A percentile compares a stretch with the other conserved stretches of the same genome.
Conservation (phyloP, 169 alveolate species). For the Besnoitia besnoiti region DNA sequence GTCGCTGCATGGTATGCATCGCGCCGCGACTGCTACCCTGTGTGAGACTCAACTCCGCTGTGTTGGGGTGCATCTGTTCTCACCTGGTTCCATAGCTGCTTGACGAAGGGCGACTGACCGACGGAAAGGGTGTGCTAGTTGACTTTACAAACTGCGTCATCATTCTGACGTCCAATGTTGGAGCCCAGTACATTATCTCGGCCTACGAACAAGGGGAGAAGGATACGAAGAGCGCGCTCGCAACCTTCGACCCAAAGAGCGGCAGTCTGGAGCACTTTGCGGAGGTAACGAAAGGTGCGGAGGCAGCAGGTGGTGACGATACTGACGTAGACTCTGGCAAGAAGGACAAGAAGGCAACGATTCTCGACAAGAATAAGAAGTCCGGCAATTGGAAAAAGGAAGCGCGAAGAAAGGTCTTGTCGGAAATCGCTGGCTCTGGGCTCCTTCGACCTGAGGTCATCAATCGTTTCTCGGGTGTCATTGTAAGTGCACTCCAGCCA, state of each 20-base stretch:
- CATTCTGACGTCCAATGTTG: slow-evolving; percentile 50
- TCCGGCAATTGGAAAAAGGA: slow-evolving; percentile 5
- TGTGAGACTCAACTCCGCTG: not conserved
- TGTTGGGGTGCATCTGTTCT: not conserved
- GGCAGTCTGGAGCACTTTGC: slow-evolving; percentile 54
- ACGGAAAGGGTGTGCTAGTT: slow-evolving; percentile 82
- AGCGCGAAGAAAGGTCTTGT: slow-evolving; percentile 18
- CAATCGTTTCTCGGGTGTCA: slow-evolving; percentile 23
- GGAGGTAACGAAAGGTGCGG: slow-evolving; percentile 28
- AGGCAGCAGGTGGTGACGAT: not conserved
- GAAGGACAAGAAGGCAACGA: not conserved
- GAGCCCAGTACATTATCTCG: slow-evolving; percentile 65
- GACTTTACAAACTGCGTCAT: slow-evolving; percentile 51
- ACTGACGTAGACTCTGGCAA: not conserved
- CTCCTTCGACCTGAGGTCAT: slow-evolving; percentile 44
- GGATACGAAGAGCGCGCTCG: slow-evolving; percentile 1
- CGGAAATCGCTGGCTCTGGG: slow-evolving; percentile 37
- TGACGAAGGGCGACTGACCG: slow-evolving; percentile 72
- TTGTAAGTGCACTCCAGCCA: not conserved
- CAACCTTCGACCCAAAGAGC: slow-evolving; percentile 24
- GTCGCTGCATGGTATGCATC: too few relatives aligned
- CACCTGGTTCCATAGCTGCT: slow-evolving; percentile 25
- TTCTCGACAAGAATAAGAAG: slow-evolving; percentile 5
- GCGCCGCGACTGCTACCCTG: too few relatives aligned
- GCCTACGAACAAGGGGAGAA: slow-evolving; percentile 5